Evolutionary conservation across 306 rosid species (phyloP), one percentile per base, ranked within the genome.

Genomic region (Oemleria cerasiformis): DNA sequence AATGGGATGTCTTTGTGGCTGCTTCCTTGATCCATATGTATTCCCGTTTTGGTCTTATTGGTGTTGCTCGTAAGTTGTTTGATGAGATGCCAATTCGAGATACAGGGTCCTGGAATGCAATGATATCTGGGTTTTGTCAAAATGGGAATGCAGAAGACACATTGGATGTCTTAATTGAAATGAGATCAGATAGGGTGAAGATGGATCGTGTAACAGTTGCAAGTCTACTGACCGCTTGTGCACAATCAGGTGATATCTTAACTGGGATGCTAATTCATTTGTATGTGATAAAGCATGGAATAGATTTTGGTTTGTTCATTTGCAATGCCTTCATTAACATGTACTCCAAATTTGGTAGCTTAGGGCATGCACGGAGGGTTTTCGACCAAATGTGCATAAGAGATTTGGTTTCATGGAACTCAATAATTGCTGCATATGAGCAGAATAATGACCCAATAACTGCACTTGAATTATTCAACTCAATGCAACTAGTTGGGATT

Each of bases 331-430:
- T 81, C 80, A 78, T 84, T 69, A 84, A 84, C 61, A 78, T 81
- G 86, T 84, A 84, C 21, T 77, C 88, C 67, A 84, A 84, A 82
- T 84, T 84, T 66, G 86, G 88, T 49, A 47, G 44, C 58, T 66
- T 84, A 73, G 75, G 23, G 45, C 36, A 78, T 60, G 88, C 88
- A 11, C 67, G 4, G 19, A 66, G 61, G 72, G 68, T 75, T 70
- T 84, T 81, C 69, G 51, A 76, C 62, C 68, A 80, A 43, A 81
- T 84, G 86, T 14, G 65, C 38, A 48, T 65, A 38, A 76, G 72
- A 49, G 88, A 84, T 79, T 41, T 84, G 68, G 82, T 84, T n/a
- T 81, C 88, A 25, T 84, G 84, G 88, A 84, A 84, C 65, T 84
- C 88, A 20, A 67, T 84, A 45, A 70, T 84, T 70, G 72, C 86